A percentile compares a stretch with the other conserved stretches of the same genome.
Evolutionary conservation across 129 eudicot species (phyloP).

Genomic region (Helichrysum umbraculigerum): DNA sequence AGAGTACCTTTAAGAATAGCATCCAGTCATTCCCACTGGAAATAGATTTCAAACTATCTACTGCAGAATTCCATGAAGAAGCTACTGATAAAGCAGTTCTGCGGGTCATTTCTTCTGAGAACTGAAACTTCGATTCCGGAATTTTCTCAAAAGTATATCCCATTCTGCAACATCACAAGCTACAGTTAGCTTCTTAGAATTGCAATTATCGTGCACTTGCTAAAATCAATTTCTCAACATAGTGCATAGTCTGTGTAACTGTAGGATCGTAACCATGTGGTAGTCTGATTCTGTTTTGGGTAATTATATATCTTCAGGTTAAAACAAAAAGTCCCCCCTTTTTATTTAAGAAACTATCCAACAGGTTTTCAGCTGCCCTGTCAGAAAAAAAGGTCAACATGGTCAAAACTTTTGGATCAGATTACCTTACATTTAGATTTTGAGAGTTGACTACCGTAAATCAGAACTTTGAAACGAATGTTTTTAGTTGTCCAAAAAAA

Average conservation of each 20-base stretch:
- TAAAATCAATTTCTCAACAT: not conserved
- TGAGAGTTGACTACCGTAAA: not conserved
- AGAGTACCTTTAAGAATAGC: slow-evolving; percentile 57
- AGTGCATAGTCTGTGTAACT: not conserved
- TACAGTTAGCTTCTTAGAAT: slow-evolving; percentile 11
- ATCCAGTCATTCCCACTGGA: slow-evolving; percentile 64
- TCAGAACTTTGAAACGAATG: not conserved
- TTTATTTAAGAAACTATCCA: not conserved
- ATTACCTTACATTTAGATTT: not conserved
- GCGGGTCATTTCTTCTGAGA: slow-evolving; percentile 61
- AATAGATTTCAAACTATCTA: slow-evolving; percentile 54
- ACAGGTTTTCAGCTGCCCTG: not conserved
- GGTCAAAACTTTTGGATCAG: not conserved
- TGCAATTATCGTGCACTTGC: not conserved
- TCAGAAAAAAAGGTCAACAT: not conserved
- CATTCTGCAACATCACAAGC: slow-evolving; percentile 43
- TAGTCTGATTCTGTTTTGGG: not conserved
- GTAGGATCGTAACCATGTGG: not conserved
- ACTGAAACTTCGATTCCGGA: slow-evolving; percentile 64
- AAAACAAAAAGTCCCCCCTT: not conserved
- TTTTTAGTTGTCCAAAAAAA: not conserved
- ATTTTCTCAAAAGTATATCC: slow-evolving; percentile 68
- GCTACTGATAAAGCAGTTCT: slow-evolving; percentile 54
- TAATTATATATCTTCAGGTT: not conserved
- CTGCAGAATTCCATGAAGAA: slow-evolving; percentile 61